phyloP scores from a whole-genome alignment of 768 basidiomycete species.

The Panus rudis region DNA sequence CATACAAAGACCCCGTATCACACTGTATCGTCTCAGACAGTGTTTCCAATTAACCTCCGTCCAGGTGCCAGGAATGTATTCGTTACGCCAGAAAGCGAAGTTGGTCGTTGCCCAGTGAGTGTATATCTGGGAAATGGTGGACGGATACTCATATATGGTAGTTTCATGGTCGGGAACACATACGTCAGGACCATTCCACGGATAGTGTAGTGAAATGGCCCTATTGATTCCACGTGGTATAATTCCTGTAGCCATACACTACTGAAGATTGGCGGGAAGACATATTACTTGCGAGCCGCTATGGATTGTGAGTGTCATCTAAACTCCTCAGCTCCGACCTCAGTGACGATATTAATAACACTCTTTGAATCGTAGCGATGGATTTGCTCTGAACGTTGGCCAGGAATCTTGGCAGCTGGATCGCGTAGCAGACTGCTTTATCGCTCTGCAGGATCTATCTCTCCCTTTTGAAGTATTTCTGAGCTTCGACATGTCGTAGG shows the following conservation, averaged over 20 bases:
- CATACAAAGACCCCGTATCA: no score
- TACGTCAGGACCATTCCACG: slow-evolving; percentile 17
- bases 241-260: slow-evolving; percentile 21
- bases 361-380: slow-evolving; percentile 11
- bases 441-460: slow-evolving; percentile 37
- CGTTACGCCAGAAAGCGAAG: slow-evolving; percentile 1
- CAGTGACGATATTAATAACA: neutral
- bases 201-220: neutral
- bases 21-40: no score
- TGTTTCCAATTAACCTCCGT: no score
- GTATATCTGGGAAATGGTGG: neutral
- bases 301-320: slow-evolving; percentile 17
- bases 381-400: slow-evolving; percentile 21
- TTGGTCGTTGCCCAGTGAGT: slow-evolving; percentile 12
- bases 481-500: slow-evolving; percentile 32
- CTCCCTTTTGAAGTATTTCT: slow-evolving; percentile 32
- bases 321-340: neutral
- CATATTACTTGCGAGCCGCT: slow-evolving; percentile 19
- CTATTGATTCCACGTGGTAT: neutral
- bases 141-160: slow-evolving; percentile 2
- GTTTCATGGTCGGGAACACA: slow-evolving; percentile 32
- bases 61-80: no score
- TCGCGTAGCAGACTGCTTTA: slow-evolving; percentile 28
- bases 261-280: slow-evolving; percentile 25
- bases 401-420: slow-evolving; percentile 19